Percentiles rank a stretch among this genome's conserved stretches.
Evolutionary conservation across 306 rosid genomes (phyloP).

Genomic region (Ceratonia siliqua): DNA sequence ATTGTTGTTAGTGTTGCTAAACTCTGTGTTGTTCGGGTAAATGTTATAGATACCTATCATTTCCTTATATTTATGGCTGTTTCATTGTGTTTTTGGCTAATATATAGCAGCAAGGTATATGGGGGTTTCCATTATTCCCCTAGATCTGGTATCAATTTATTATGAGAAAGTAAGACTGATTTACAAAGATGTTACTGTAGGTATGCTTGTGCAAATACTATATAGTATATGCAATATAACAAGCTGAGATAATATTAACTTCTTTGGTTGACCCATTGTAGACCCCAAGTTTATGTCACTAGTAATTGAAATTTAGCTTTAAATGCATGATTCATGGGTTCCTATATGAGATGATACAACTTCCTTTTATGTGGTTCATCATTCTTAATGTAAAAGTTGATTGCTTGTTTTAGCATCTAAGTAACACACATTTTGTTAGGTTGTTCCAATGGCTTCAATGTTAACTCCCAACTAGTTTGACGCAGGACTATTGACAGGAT

Average conservation of each 20-base stretch:
- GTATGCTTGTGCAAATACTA: conserved; percentile 11
- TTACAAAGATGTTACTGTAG: conserved; percentile 31
- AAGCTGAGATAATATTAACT: conserved; percentile 23
- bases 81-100: too few species aligned
- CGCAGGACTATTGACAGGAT: conserved; percentile 78
- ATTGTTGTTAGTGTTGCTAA: too few species aligned
- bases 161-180: too few species aligned
- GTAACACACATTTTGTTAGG: conserved; percentile 48
- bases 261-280: conserved; percentile 12
- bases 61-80: too few species aligned
- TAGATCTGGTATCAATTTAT: too few species aligned
- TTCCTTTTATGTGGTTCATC: neutral
- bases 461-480: conserved; percentile 95
- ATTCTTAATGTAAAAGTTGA: conserved; percentile 6
- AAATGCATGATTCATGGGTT: neutral
- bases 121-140: too few species aligned
- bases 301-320: conserved; percentile 22
- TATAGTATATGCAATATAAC: conserved; percentile 25
- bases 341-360: neutral
- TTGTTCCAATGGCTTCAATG: conserved; percentile 93
- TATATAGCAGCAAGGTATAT: too few species aligned
- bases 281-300: conserved; percentile 3
- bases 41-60: too few species aligned
- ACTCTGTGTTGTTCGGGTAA: too few species aligned
- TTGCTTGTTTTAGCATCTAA: conserved; percentile 34